Evolutionary conservation across 2,329 filamentous ascomycete genomes (phyloP).

Genomic region (Phialophora verrucosa): DNA sequence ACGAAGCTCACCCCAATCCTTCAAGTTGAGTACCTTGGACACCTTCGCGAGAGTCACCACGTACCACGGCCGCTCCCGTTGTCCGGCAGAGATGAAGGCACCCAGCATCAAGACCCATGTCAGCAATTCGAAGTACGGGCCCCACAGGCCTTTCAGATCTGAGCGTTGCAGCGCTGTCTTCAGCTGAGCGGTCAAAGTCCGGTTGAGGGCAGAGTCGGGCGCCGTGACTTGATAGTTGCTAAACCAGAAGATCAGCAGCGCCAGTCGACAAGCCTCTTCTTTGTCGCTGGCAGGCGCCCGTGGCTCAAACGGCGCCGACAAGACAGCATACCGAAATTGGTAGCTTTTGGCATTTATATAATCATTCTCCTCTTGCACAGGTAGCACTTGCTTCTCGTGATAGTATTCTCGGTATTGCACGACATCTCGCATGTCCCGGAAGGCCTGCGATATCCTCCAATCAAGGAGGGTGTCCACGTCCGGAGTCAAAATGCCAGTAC

Average conservation of each 20-base stretch:
- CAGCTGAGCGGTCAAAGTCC: conserved; percentile 26
- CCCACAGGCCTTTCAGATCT: conserved; percentile 25
- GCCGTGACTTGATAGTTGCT: conserved; percentile 25
- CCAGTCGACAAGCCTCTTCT: conserved; percentile 25
- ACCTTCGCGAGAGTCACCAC: conserved; percentile 26
- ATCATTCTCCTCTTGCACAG: conserved; percentile 19
- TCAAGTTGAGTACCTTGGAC: conserved; percentile 17
- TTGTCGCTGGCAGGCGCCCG: conserved; percentile 27
- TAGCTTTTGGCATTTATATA: conserved; percentile 31
- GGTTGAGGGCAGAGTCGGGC: conserved; percentile 26
- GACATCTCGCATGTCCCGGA: conserved; percentile 27
- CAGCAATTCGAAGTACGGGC: conserved; percentile 21
- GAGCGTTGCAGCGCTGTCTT: conserved; percentile 24
- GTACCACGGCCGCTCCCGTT: conserved; percentile 28
- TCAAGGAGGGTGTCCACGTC: conserved; percentile 25
- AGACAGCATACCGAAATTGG: conserved; percentile 27
- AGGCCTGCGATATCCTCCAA: conserved; percentile 28
- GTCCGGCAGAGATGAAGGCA: conserved; percentile 24
- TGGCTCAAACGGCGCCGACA: conserved; percentile 26
- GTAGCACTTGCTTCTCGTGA: conserved; percentile 26
- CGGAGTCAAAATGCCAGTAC: conserved; percentile 19
- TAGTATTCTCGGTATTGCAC: conserved; percentile 30
- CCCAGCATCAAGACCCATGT: conserved; percentile 27
- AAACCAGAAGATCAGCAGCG: conserved; percentile 31
- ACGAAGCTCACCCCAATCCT: conserved; percentile 23